Evolutionary conservation across 1,284 basidiomycete species (phyloP), one percentile per base, ranked within the genome.

Genomic region (Cutaneotrichosporon arboriforme): DNA sequence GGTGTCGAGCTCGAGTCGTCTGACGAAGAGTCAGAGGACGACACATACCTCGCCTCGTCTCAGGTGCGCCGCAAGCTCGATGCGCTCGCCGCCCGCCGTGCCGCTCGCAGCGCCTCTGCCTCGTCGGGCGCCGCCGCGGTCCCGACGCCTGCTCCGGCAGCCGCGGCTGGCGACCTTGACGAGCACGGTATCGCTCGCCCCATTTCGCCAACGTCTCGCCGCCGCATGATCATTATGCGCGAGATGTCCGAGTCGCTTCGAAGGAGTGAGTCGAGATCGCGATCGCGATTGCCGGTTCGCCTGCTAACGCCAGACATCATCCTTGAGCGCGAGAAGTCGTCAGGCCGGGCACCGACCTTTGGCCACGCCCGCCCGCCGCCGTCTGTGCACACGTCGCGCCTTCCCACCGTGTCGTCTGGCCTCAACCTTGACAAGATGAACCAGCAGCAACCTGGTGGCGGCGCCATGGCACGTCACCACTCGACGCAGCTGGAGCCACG

Each of bases 161-260:
- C 35, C 37, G 35, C 22, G 14, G 9, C 21, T 18, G 51, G 51
- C 39, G 48, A 54, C 31, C 20, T 64, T 26, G 66, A 66, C 51
- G 59, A 62, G 40, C 46, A 57, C 42, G 67, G 65, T 3, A 57
- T 66, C 9, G 63, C 64, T 2, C 57, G 63, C 40, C 69, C 71
- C 1, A 57, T 66, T 46, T 65, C 65, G 4, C 70, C 72, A 8
- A 69, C 69, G 1, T 65, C 68, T 2, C 58, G 64, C 18, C 61
- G 72, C 31, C 61, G 72, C 17, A 59, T 57, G 10, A 73, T 73
- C 38, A 73, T 73, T 51, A 67, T 69, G 60, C 58, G 69, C 44
- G 72, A 73, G 48, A 71, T 73, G 70, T 70, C 67, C 20, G 70
- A 70, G 60, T 70, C 68, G 14, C 54, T 73, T 17, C 49, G 72